Evolutionary conservation across 2,329 filamentous ascomycete genomes (phyloP).

Genomic region (Botrytis porri): DNA sequence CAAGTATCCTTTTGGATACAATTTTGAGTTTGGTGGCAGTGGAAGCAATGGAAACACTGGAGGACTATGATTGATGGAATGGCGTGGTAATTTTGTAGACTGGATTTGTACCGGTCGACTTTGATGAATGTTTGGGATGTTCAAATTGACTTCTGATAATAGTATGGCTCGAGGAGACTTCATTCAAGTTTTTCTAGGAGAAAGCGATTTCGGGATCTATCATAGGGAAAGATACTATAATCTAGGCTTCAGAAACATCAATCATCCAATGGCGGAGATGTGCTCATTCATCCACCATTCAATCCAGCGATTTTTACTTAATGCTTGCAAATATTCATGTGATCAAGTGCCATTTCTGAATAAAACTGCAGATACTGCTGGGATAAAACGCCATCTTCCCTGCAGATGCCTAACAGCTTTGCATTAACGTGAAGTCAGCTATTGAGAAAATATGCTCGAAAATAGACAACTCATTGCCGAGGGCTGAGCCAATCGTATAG

Average conservation of each 20-base stretch:
- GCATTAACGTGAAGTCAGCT: not conserved
- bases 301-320: not conserved
- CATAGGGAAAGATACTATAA: not conserved
- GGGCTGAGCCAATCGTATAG: not conserved
- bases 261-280: slow-evolving; percentile 1
- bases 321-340: not conserved
- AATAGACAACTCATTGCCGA: not conserved
- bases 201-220: not conserved
- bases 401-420: not conserved
- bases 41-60: not conserved
- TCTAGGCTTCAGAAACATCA: not conserved
- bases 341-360: not conserved
- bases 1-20: slow-evolving; percentile 10
- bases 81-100: not conserved
- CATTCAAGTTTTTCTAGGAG: not conserved
- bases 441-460: not conserved
- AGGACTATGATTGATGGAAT: not conserved
- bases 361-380: not conserved
- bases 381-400: not conserved
- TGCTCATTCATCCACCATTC: not conserved
- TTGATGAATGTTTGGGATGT: not conserved
- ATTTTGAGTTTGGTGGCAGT: slow-evolving; percentile 5
- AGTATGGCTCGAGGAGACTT: not conserved
- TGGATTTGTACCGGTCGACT: not conserved
- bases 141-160: not conserved